Conservation (phyloP, 257 asterid species). For the Scutellaria galericulata region DNA sequence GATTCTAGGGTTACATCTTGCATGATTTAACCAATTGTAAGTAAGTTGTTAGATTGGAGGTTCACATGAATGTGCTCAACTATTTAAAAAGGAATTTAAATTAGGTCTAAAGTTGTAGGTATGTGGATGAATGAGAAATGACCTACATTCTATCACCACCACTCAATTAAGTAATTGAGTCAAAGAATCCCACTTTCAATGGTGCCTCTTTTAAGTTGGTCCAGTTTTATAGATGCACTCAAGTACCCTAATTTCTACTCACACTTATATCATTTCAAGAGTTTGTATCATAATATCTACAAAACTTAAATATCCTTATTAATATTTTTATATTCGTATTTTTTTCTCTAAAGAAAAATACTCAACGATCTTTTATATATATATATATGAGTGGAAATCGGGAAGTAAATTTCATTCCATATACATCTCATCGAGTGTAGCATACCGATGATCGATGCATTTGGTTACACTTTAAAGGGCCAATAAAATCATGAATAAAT, state of each 20-base stretch:
- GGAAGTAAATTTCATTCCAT: no score
- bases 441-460: no score
- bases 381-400: no score
- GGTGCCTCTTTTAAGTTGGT: conserved; percentile 45
- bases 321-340: no score
- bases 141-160: conserved; percentile 32
- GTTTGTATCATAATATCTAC: not conserved
- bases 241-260: conserved; percentile 35
- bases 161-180: conserved; percentile 35
- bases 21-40: conserved; percentile 43
- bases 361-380: no score
- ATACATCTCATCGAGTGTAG: no score
- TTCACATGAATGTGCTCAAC: conserved; percentile 35
- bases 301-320: no score
- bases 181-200: conserved; percentile 53
- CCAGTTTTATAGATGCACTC: conserved; percentile 39
- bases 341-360: no score
- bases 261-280: conserved; percentile 5
- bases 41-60: conserved; percentile 34
- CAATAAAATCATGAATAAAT: no score
- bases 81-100: conserved; percentile 24
- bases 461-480: no score
- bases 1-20: conserved; percentile 35
- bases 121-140: conserved; percentile 24
- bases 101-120: conserved; percentile 26